Evolutionary conservation across 2,329 filamentous ascomycete species (phyloP).

Genomic region (Trichoderma endophyticum): DNA sequence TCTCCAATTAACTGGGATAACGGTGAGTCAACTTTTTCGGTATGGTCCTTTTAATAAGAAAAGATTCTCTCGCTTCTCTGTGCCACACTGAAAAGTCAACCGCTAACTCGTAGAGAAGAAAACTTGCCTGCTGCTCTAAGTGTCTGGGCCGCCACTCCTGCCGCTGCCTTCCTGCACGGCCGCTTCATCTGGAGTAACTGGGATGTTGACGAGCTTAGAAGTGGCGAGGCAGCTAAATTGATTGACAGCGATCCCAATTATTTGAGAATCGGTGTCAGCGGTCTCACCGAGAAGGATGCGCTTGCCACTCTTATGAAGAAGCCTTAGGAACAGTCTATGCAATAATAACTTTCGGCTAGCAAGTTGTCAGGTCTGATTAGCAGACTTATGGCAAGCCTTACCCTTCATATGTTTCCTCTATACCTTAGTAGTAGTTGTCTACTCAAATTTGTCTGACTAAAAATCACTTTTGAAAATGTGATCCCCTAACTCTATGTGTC

Average conservation of each 20-base stretch:
- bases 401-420: background rate
- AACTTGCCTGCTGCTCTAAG: background rate
- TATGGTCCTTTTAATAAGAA: too few species aligned
- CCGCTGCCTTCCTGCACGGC: background rate
- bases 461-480: too few species aligned
- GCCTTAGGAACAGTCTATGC: background rate
- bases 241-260: background rate
- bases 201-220: background rate
- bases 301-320: background rate
- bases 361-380: background rate
- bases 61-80: background rate
- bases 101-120: background rate
- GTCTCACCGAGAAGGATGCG: background rate
- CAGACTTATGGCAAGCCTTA: background rate
- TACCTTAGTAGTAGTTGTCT: background rate
- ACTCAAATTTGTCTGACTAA: too few species aligned
- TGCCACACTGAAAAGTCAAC: accelerated
- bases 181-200: background rate
- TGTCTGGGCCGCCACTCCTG: background rate
- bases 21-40: background rate
- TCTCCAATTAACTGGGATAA: background rate
- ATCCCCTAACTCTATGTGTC: too few species aligned
- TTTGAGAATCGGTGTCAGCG: background rate
- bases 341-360: background rate
- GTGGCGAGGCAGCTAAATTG: background rate